Conservation (phyloP, 768 basidiomycete species). For the Serendipita vermifera region DNA sequence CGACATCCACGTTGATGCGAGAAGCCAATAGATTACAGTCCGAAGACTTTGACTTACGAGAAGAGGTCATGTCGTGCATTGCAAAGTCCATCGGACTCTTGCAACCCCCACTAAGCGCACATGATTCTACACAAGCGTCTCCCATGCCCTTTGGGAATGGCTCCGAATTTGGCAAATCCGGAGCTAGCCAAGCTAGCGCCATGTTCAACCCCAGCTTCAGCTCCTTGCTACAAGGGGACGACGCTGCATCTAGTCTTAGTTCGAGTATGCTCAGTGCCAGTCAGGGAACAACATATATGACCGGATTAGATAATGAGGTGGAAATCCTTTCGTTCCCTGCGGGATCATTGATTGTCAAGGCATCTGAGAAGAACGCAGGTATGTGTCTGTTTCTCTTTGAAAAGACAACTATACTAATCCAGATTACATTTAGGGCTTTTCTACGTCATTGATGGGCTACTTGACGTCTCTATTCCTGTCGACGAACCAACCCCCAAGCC, state of each 20-base stretch:
- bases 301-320: conserved; percentile 87
- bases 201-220: conserved; percentile 55
- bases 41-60: conserved; percentile 86
- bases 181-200: conserved; percentile 18
- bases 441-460: conserved; percentile 90
- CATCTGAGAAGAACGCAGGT: conserved; percentile 85
- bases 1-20: conserved; percentile 10
- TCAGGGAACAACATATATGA: conserved; percentile 42
- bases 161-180: conserved; percentile 18
- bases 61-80: conserved; percentile 95
- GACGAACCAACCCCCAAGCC: conserved; percentile 20
- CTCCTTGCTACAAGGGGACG: conserved; percentile 30
- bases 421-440: conserved; percentile 46
- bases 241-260: conserved; percentile 43
- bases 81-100: conserved; percentile 92
- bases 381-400: conserved; percentile 13
- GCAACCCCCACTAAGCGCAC: conserved; percentile 46
- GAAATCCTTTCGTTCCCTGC: conserved; percentile 89
- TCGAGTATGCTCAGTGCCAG: conserved; percentile 41
- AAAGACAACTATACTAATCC: background rate
- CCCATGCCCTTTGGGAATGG: conserved; percentile 14
- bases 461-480: conserved; percentile 74
- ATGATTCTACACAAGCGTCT: conserved; percentile 18
- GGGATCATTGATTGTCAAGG: conserved; percentile 72
- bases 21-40: conserved; percentile 11